These are phyloP conservation scores for Trichosporon ovoides DNA, from an alignment of 1,284 basidiomycete genomes.

Conservation along the genomic window DNA sequence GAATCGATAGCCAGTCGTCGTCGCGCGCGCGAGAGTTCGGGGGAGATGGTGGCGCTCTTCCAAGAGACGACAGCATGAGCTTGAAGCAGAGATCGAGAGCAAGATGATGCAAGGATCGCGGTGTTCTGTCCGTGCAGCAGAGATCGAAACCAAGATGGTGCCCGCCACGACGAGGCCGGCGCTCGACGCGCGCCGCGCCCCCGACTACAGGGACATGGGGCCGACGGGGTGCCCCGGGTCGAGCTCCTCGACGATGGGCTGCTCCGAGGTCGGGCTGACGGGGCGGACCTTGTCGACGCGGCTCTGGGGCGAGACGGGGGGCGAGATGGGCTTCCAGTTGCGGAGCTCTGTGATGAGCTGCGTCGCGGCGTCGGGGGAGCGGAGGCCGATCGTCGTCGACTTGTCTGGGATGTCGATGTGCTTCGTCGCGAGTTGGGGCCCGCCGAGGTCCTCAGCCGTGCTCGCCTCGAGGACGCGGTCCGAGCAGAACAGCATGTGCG, in stretches of 20 bases:
- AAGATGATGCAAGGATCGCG: no score
- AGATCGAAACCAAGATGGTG: no score
- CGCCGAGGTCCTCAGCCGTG: slow-evolving; percentile 18
- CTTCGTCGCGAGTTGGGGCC: slow-evolving; percentile 12
- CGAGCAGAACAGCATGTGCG: slow-evolving; percentile 16
- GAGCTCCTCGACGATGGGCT: neutral
- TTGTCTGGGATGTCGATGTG: slow-evolving; percentile 3
- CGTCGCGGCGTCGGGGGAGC: neutral
- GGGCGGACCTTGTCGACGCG: neutral
- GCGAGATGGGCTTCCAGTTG: slow-evolving; percentile 1
- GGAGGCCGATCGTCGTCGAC: neutral
- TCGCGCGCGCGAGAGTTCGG: no score
- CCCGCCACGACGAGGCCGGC: no score
- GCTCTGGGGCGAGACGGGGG: neutral
- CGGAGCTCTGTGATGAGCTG: slow-evolving; percentile 6
- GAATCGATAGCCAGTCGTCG: no score
- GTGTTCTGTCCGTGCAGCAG: no score
- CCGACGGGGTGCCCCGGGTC: neutral
- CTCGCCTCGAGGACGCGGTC: slow-evolving; percentile 13
- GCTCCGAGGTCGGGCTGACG: neutral
- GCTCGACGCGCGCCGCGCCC: no score
- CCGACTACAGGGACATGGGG: neutral
- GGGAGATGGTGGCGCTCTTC: no score
- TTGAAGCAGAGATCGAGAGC: no score
- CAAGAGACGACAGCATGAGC: no score